These are phyloP conservation scores for Toxicodendron radicans DNA, from an alignment of 345 rosid genomes.

Conservation along the genomic window DNA sequence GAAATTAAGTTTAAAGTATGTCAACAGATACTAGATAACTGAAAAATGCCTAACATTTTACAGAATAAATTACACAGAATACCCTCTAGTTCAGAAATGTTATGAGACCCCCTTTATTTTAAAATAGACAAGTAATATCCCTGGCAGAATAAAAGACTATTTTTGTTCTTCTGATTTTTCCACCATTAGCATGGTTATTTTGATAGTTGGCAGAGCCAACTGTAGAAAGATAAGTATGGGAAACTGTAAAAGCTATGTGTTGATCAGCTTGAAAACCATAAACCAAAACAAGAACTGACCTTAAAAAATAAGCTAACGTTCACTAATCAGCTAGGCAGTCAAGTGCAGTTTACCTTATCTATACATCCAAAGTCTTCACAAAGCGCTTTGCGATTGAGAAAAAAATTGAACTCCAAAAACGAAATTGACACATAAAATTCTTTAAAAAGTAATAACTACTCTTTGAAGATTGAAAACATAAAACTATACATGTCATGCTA, in stretches of 20 bases:
- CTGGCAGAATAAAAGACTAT: neutral
- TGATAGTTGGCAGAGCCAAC: neutral
- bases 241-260: neutral
- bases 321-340: neutral
- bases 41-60: neutral
- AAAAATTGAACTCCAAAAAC: neutral
- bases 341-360: neutral
- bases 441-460: neutral
- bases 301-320: neutral
- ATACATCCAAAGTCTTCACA: neutral
- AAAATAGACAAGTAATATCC: neutral
- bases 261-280: neutral
- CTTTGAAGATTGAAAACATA: neutral
- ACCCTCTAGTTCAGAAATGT: neutral
- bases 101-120: neutral
- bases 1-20: conserved; percentile 10
- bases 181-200: neutral
- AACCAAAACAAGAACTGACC: neutral
- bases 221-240: neutral
- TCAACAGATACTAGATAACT: neutral
- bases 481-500: neutral
- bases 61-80: neutral
- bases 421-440: neutral
- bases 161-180: conserved; percentile 1
- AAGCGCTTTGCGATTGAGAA: neutral